phyloP scores from a whole-genome alignment of 768 basidiomycete species.

The Phylloporus sp. region DNA sequence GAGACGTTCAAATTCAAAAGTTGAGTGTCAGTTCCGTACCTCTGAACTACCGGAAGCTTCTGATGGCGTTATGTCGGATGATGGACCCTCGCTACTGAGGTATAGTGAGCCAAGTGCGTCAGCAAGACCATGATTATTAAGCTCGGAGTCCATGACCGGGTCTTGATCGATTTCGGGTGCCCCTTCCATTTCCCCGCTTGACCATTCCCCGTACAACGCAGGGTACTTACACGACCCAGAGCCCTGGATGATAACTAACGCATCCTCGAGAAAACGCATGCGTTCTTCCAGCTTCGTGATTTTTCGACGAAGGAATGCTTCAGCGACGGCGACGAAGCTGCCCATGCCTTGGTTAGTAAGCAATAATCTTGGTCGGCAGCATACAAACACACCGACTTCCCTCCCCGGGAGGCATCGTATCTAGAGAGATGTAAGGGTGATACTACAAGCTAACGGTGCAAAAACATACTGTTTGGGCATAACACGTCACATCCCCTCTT shows the following conservation, averaged over 20 bases:
- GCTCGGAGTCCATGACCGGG: slow-evolving; percentile 3
- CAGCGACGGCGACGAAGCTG: slow-evolving; percentile 50
- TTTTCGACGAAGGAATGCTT: slow-evolving; percentile 48
- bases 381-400: slow-evolving; percentile 42
- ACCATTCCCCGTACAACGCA: slow-evolving; percentile 27
- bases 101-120: slow-evolving; percentile 43
- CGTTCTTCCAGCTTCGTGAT: slow-evolving; percentile 43
- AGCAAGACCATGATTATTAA: slow-evolving; percentile 20
- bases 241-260: slow-evolving; percentile 43
- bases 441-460: background rate
- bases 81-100: slow-evolving; percentile 31
- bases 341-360: background rate
- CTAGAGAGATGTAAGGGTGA: slow-evolving; percentile 21
- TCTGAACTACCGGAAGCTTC: slow-evolving; percentile 47
- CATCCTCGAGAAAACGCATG: slow-evolving; percentile 52
- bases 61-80: slow-evolving; percentile 30
- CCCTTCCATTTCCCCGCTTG: slow-evolving; percentile 20
- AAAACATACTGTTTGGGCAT: slow-evolving; percentile 46
- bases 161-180: slow-evolving; percentile 13
- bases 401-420: slow-evolving; percentile 50
- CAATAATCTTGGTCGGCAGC: background rate
- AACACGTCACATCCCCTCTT: slow-evolving; percentile 44
- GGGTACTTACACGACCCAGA: slow-evolving; percentile 41
- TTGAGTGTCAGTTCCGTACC: slow-evolving; percentile 29
- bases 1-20: background rate